These are phyloP conservation scores for Gryganskiella cystojenkinii DNA, from an alignment of 192 early-diverging fungal species.

Conservation along the genomic window DNA sequence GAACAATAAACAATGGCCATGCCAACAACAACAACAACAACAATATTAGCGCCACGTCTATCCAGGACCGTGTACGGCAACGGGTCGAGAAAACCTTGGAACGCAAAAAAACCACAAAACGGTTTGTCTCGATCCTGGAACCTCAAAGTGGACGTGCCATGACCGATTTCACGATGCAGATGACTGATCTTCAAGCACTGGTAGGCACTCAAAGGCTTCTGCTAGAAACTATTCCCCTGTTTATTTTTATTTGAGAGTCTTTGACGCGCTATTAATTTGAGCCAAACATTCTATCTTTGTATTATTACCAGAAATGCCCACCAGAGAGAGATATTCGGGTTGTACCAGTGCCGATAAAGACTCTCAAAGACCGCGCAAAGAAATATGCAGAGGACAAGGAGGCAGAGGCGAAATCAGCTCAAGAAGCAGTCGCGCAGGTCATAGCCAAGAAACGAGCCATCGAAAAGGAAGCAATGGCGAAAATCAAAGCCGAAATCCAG, in stretches of 20 bases:
- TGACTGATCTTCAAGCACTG: slow-evolving; percentile 16
- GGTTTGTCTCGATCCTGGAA: slow-evolving; percentile 19
- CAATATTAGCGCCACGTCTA: not conserved
- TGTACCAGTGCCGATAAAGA: too few relatives aligned
- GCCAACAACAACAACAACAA: not conserved
- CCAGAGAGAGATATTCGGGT: too few relatives aligned
- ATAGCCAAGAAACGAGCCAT: too few relatives aligned
- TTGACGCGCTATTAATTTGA: too few relatives aligned
- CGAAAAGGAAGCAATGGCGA: too few relatives aligned
- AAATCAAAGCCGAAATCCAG: too few relatives aligned
- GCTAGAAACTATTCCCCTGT: not conserved
- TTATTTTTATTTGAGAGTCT: not conserved
- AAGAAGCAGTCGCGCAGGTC: too few relatives aligned
- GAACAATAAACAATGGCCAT: not conserved
- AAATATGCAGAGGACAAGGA: too few relatives aligned
- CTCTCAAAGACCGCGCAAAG: too few relatives aligned
- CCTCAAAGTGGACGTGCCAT: not conserved
- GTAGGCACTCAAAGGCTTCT: not conserved
- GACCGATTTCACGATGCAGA: slow-evolving; percentile 13
- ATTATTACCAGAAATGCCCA: too few relatives aligned
- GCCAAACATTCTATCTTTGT: too few relatives aligned
- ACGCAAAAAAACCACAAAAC: not conserved
- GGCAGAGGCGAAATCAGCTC: too few relatives aligned
- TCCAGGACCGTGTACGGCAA: slow-evolving; percentile 21
- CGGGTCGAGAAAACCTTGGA: slow-evolving; percentile 22